Evolutionary conservation across 2,329 filamentous ascomycete genomes (phyloP).

Genomic region (Colletotrichum spaethianum): DNA sequence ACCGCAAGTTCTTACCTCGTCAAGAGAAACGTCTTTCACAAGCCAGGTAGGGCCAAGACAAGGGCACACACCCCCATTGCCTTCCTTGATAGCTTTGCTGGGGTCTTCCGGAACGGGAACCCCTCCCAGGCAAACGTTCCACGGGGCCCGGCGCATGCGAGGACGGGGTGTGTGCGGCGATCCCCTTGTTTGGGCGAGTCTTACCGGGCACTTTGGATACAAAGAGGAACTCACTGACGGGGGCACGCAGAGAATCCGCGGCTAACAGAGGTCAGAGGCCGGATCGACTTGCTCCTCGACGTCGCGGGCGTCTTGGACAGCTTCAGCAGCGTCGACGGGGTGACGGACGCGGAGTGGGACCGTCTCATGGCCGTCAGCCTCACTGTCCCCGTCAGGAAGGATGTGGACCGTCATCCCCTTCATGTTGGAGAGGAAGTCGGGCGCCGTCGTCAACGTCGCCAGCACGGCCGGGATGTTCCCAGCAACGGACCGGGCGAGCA

Average conservation of each 20-base stretch:
- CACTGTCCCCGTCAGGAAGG: slow-evolving; percentile 58
- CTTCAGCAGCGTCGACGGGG: slow-evolving; percentile 55
- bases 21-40: not conserved
- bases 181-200: slow-evolving; percentile 23
- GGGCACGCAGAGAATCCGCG: too few relatives aligned
- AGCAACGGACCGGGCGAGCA: slow-evolving; percentile 52
- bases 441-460: slow-evolving; percentile 58
- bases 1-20: not conserved
- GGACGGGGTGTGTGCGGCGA: slow-evolving; percentile 21
- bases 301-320: slow-evolving; percentile 60
- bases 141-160: slow-evolving; percentile 49
- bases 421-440: slow-evolving; percentile 56
- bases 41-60: not conserved
- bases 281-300: slow-evolving; percentile 60
- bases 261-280: slow-evolving; percentile 23
- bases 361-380: slow-evolving; percentile 58
- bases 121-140: not conserved
- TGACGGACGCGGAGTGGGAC: slow-evolving; percentile 57
- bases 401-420: slow-evolving; percentile 59
- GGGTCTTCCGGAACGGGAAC: not conserved
- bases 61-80: not conserved
- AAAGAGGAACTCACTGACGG: too few relatives aligned
- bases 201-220: too few relatives aligned
- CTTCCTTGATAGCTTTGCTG: not conserved
- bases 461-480: slow-evolving; percentile 54